Percentiles rank a stretch among this genome's conserved stretches.
phyloP scores from a whole-genome alignment of 1,284 basidiomycete species.

The Cryptococcus maquisensis region DNA sequence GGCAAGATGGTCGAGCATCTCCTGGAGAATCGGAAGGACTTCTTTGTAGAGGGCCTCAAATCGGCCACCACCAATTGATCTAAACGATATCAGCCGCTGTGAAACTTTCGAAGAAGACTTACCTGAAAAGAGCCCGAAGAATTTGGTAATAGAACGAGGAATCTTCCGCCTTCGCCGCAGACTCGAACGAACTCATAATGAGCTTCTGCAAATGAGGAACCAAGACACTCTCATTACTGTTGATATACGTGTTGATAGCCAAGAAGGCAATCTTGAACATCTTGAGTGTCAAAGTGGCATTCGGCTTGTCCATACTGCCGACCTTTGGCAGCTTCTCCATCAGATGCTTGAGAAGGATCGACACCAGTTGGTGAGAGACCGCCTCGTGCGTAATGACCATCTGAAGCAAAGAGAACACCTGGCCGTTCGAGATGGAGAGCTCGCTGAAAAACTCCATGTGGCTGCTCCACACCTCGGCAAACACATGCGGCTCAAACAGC shows the following conservation, averaged over 20 bases:
- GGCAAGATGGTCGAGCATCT: constrained; percentile 94
- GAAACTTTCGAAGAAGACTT: background rate
- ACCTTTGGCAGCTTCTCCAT: constrained; percentile 77
- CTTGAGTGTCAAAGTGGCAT: constrained; percentile 74
- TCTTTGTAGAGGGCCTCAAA: constrained; percentile 97
- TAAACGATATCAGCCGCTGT: constrained; percentile 8
- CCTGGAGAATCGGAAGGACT: constrained; percentile 89
- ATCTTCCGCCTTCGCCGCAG: constrained; percentile 85
- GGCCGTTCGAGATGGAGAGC: constrained; percentile 67
- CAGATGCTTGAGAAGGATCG: constrained; percentile 84
- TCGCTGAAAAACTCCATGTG: constrained; percentile 86
- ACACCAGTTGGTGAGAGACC: constrained; percentile 85
- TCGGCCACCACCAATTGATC: constrained; percentile 90
- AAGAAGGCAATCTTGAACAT: constrained; percentile 96
- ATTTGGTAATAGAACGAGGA: constrained; percentile 92
- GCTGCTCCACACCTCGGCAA: constrained; percentile 90
- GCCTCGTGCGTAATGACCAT: constrained; percentile 76
- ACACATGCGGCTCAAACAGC: constrained; percentile 82
- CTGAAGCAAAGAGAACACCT: constrained; percentile 82
- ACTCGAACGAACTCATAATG: constrained; percentile 94
- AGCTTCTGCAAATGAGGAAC: constrained; percentile 89
- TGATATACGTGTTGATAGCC: constrained; percentile 75
- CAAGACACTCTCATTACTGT: constrained; percentile 82
- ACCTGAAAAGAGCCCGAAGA: constrained; percentile 86
- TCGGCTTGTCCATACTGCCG: constrained; percentile 75